Conservation (phyloP, 2,329 filamentous ascomycete species). For the Fusarium staphyleae region DNA sequence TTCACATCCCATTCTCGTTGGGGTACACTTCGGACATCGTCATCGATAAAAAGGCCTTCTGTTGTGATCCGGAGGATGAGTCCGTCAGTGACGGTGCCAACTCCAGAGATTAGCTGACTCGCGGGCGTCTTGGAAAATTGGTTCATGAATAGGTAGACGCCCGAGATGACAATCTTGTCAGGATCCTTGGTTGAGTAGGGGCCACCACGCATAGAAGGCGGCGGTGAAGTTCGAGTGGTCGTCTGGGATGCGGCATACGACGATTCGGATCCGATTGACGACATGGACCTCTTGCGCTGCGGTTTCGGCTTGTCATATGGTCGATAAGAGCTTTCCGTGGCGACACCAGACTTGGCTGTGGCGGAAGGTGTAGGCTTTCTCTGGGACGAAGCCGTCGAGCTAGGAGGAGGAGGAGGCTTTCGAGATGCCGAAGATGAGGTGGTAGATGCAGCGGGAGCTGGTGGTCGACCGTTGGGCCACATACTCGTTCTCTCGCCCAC, state of each 20-base stretch:
- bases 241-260: conserved; percentile 87
- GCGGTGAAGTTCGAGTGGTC: conserved; percentile 83
- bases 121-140: conserved; percentile 86
- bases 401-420: conserved; percentile 37
- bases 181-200: conserved; percentile 89
- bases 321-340: conserved; percentile 74
- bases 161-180: conserved; percentile 94
- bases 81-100: conserved; percentile 87
- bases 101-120: conserved; percentile 87
- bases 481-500: conserved; percentile 74
- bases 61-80: conserved; percentile 91
- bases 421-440: conserved; percentile 33
- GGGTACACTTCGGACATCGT: conserved; percentile 88
- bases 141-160: conserved; percentile 92
- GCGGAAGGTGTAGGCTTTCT: conserved; percentile 52
- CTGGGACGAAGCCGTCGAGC: conserved; percentile 31
- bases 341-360: conserved; percentile 65
- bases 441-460: conserved; percentile 40
- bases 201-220: conserved; percentile 76
- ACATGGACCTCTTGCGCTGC: conserved; percentile 67
- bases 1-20: conserved; percentile 99
- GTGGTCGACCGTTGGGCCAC: conserved; percentile 70
- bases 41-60: conserved; percentile 95
- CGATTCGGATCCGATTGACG: conserved; percentile 76
- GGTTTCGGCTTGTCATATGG: conserved; percentile 76